These are phyloP conservation scores for Fremontodendron californicum DNA, from an alignment of 345 rosid species.

Conservation along the genomic window DNA sequence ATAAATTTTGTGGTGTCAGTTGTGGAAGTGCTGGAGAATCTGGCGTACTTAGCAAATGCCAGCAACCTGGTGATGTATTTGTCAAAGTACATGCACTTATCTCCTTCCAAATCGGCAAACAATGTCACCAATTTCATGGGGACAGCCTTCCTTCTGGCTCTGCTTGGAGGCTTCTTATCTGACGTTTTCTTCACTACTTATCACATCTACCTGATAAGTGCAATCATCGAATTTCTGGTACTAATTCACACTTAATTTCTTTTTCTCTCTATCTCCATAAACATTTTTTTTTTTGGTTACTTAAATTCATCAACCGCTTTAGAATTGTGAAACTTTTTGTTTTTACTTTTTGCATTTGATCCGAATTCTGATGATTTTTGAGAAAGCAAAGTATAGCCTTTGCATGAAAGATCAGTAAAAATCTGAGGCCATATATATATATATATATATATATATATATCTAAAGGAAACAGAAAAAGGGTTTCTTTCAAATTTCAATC, in stretches of 20 bases:
- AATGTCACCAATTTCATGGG: conserved; percentile 86
- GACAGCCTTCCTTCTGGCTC: conserved; percentile 75
- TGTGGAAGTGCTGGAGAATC: conserved; percentile 87
- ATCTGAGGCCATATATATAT: too few relatives aligned
- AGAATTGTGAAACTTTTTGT: not conserved
- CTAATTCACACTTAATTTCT: not conserved
- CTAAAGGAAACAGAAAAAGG: not conserved
- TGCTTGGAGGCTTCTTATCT: conserved; percentile 79
- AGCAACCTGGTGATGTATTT: conserved; percentile 74
- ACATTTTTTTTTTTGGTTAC: too few relatives aligned
- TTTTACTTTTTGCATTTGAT: not conserved
- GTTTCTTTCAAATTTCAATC: not conserved
- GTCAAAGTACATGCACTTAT: conserved; percentile 59
- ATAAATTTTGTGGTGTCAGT: conserved; percentile 32
- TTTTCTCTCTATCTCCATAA: not conserved
- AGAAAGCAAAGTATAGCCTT: not conserved
- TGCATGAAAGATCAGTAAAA: not conserved
- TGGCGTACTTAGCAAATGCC: conserved; percentile 77
- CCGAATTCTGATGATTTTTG: not conserved
- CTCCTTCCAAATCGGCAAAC: conserved; percentile 68
- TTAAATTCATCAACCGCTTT: not conserved
- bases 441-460: too few relatives aligned
- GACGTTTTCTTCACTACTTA: conserved; percentile 67
- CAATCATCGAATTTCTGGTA: conserved; percentile 69
- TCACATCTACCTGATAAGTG: conserved; percentile 59